These are phyloP conservation scores for Mentha longifolia DNA, from an alignment of 257 asterid genomes.

Conservation along the genomic window DNA sequence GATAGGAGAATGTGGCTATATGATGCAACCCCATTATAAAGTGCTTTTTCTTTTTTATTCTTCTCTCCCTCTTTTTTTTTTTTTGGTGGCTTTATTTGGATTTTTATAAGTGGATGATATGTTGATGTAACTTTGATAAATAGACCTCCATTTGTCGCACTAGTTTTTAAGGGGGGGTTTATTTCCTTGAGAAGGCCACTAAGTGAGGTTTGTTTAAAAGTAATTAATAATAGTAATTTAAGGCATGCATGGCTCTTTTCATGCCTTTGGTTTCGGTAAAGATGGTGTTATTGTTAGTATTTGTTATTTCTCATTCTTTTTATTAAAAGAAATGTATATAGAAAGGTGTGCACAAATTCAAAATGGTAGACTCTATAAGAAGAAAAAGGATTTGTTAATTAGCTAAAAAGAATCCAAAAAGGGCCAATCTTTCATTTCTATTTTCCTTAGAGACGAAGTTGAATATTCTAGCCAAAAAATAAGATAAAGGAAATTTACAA, in stretches of 20 bases:
- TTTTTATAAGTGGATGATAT: conserved; percentile 57
- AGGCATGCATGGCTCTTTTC: background rate
- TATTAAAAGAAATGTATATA: background rate
- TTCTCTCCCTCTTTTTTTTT: no score
- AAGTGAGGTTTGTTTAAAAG: no score
- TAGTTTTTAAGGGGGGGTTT: background rate
- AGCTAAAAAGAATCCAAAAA: conserved; percentile 21
- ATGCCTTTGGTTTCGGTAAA: background rate
- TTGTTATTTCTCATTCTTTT: background rate
- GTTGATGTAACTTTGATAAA: conserved; percentile 53
- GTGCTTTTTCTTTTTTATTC: conserved; percentile 19
- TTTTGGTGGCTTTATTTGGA: background rate
- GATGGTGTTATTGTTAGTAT: background rate
- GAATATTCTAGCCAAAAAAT: conserved; percentile 5
- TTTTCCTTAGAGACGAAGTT: background rate
- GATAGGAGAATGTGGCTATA: conserved; percentile 50
- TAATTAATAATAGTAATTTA: no score
- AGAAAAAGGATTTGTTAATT: background rate
- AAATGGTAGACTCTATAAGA: no score
- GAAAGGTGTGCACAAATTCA: no score
- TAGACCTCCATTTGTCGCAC: conserved; percentile 35
- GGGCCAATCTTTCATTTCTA: conserved; percentile 9
- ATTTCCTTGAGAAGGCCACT: no score
- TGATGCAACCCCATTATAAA: conserved; percentile 62
- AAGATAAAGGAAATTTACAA: background rate